Evolutionary conservation across 305 asterid genomes (phyloP).

Genomic region (Caryopteris hybrid): DNA sequence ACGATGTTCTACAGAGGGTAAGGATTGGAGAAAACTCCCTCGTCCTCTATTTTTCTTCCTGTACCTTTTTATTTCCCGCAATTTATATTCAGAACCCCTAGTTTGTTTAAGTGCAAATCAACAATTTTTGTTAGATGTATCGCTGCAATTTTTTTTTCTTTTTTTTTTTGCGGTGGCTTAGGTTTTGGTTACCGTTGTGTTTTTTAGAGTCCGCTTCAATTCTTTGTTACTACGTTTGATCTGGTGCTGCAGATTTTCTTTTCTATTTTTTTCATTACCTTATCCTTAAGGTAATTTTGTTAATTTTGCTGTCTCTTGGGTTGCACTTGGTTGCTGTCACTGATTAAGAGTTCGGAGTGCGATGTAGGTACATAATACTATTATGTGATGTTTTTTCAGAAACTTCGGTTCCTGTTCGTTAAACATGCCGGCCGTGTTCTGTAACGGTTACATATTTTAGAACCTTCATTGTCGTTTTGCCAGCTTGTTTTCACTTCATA

Average conservation of each 20-base stretch:
- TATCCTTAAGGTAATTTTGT: background rate
- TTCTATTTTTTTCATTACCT: background rate
- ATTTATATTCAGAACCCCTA: background rate
- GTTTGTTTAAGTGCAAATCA: background rate
- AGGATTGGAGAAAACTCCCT: background rate
- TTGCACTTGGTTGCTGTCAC: background rate
- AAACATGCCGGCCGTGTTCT: background rate
- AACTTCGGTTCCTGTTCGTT: background rate
- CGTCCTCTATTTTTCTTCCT: background rate
- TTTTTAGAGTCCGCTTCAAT: background rate
- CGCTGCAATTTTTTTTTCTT: background rate
- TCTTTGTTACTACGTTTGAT: background rate
- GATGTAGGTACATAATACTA: background rate
- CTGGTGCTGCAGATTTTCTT: background rate
- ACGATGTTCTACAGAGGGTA: slow-evolving; percentile 34
- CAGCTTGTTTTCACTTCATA: background rate
- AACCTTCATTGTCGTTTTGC: background rate
- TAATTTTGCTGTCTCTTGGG: background rate
- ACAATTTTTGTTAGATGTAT: background rate
- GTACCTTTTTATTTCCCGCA: background rate
- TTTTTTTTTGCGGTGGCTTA: background rate
- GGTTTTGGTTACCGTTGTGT: background rate
- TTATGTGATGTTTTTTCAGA: background rate
- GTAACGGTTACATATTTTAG: background rate
- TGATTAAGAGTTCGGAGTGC: background rate